Conservation (phyloP, 2,329 filamentous ascomycete genomes). For the Penicillium oxalicum region DNA sequence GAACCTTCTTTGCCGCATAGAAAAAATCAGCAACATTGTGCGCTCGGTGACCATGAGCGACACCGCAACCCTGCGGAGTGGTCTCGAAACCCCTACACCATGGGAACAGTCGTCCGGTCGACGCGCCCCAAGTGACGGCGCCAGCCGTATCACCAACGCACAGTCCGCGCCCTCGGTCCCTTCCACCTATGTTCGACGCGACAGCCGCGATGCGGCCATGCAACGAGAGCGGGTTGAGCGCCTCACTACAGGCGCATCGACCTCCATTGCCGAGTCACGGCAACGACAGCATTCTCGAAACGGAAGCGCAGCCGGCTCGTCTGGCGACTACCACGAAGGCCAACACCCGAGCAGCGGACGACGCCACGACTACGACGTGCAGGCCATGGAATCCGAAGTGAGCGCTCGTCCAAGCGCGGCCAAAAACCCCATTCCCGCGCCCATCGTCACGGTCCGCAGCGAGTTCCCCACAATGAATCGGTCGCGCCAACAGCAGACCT, state of each 20-base stretch:
- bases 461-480: constrained; percentile 92
- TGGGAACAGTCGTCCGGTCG: constrained; percentile 48
- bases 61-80: constrained; percentile 45
- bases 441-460: constrained; percentile 87
- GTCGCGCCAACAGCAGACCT: constrained; percentile 86
- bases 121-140: constrained; percentile 30
- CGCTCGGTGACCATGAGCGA: constrained; percentile 70
- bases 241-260: constrained; percentile 28
- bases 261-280: constrained; percentile 11
- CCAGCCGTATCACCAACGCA: constrained; percentile 19
- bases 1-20: constrained; percentile 43
- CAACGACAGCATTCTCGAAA: constrained; percentile 59
- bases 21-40: constrained; percentile 91
- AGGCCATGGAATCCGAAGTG: constrained; percentile 87
- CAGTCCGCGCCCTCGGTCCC: not conserved
- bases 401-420: constrained; percentile 60
- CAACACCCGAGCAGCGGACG: constrained; percentile 61
- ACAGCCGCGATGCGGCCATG: constrained; percentile 37
- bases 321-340: constrained; percentile 72
- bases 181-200: constrained; percentile 24
- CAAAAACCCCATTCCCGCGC: constrained; percentile 83
- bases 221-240: constrained; percentile 44
- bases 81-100: constrained; percentile 53
- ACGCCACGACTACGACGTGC: constrained; percentile 89
- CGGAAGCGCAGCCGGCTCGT: constrained; percentile 70